phyloP scores from a whole-genome alignment of 2,329 filamentous ascomycete genomes.

The Colletotrichum sansevieriae region DNA sequence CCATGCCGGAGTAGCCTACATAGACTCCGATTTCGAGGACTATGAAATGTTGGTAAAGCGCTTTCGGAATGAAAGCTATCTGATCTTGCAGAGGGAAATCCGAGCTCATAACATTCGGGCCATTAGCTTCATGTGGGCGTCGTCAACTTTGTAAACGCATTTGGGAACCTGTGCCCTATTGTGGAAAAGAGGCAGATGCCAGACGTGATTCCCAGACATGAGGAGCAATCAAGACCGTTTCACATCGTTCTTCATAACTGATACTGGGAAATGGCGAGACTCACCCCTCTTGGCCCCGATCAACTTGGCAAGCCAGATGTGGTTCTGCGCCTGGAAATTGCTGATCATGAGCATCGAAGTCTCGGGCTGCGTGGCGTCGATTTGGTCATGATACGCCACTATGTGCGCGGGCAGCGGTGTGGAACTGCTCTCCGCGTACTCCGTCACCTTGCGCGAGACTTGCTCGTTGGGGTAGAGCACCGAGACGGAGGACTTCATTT shows the following conservation, averaged over 20 bases:
- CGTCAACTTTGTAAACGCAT: no score
- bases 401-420: conserved; percentile 57
- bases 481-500: conserved; percentile 56
- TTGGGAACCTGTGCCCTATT: no score
- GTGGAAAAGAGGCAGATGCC: no score
- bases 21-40: conserved; percentile 65
- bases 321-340: conserved; percentile 56
- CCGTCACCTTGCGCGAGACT: conserved; percentile 56
- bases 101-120: no score
- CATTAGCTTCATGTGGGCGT: no score
- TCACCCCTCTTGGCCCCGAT: conserved; percentile 57
- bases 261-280: conserved; percentile 1
- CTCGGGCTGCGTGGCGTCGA: conserved; percentile 42
- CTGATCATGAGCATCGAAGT: conserved; percentile 56
- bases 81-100: no score
- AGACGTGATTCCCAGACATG: no score
- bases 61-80: no score
- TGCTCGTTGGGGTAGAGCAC: conserved; percentile 58
- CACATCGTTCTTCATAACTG: background rate
- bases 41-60: conserved; percentile 40
- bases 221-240: background rate
- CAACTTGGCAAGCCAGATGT: conserved; percentile 56
- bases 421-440: conserved; percentile 59
- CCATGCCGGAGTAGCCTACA: conserved; percentile 62
- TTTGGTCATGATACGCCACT: conserved; percentile 55